A percentile compares a stretch with the other conserved stretches of the same genome.
These are phyloP conservation scores for Ophiostoma quercus DNA, from an alignment of 2,329 filamentous ascomycete genomes.

Conservation along the genomic window DNA sequence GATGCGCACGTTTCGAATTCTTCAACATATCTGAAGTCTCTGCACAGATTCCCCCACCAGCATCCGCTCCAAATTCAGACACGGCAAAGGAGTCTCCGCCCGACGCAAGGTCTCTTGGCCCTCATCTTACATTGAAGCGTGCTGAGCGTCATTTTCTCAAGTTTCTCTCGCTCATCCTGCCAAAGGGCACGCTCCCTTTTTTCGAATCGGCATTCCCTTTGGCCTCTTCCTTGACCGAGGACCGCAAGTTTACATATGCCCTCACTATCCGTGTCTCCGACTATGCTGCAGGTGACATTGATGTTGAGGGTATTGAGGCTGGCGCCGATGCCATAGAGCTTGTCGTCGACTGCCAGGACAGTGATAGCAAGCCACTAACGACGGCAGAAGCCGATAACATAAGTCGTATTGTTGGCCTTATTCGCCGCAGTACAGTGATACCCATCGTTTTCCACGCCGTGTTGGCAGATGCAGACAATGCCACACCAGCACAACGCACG, in stretches of 20 bases:
- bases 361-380: not conserved
- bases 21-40: slow-evolving; percentile 56
- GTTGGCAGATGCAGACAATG: slow-evolving; percentile 32
- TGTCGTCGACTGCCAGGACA: slow-evolving; percentile 49
- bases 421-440: slow-evolving; percentile 50
- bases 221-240: slow-evolving; percentile 52
- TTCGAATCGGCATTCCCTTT: slow-evolving; percentile 57
- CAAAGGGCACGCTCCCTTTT: slow-evolving; percentile 47
- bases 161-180: slow-evolving; percentile 55
- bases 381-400: slow-evolving; percentile 38
- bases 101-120: slow-evolving; percentile 35
- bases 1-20: slow-evolving; percentile 65
- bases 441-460: slow-evolving; percentile 56
- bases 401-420: slow-evolving; percentile 51
- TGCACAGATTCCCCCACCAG: not conserved
- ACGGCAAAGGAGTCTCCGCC: not conserved
- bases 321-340: slow-evolving; percentile 56
- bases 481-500: slow-evolving; percentile 31
- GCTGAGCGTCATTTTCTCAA: slow-evolving; percentile 56
- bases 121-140: slow-evolving; percentile 54
- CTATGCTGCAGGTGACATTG: slow-evolving; percentile 45
- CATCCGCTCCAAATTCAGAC: not conserved
- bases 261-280: slow-evolving; percentile 54
- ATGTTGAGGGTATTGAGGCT: slow-evolving; percentile 50
- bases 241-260: slow-evolving; percentile 55